phyloP scores from a whole-genome alignment of 768 basidiomycete species.

The Amylocystis lapponica region DNA sequence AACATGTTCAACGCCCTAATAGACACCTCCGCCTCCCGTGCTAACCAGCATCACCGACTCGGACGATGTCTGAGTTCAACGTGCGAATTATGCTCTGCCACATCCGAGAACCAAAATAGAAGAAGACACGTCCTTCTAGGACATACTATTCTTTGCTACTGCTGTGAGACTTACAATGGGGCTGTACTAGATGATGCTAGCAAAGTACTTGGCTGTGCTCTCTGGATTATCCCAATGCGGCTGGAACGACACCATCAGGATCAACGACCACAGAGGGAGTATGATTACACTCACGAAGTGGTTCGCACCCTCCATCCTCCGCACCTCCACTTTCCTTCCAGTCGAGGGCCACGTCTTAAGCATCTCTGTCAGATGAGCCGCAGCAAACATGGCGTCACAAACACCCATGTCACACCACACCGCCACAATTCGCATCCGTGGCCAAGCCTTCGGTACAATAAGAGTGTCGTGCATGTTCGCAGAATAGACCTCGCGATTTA shows the following conservation, averaged over 20 bases:
- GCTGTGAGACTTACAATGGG: background rate
- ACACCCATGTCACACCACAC: background rate
- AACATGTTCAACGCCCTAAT: too few species aligned
- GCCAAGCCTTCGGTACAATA: background rate
- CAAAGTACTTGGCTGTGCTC: background rate
- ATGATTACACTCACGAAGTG: constrained; percentile 1
- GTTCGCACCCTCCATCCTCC: background rate
- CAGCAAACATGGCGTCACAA: background rate
- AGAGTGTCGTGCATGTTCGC: background rate
- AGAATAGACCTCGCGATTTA: background rate
- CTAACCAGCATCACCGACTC: too few species aligned
- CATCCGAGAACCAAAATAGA: too few species aligned
- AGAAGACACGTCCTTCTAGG: too few species aligned
- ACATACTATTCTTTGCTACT: background rate
- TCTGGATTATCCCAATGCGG: constrained; percentile 2
- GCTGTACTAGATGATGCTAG: background rate
- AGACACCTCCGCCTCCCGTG: too few species aligned
- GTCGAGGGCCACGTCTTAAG: background rate
- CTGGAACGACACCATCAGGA: constrained; percentile 7
- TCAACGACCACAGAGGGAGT: background rate
- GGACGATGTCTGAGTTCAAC: too few species aligned
- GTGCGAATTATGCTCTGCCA: too few species aligned
- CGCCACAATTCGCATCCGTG: background rate
- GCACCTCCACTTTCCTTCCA: background rate
- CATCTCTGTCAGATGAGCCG: background rate